A percentile compares a stretch with the other conserved stretches of the same genome.
Evolutionary conservation across 2,329 filamentous ascomycete species (phyloP).

Genomic region (Paraphaeosphaeria sporulosa): DNA sequence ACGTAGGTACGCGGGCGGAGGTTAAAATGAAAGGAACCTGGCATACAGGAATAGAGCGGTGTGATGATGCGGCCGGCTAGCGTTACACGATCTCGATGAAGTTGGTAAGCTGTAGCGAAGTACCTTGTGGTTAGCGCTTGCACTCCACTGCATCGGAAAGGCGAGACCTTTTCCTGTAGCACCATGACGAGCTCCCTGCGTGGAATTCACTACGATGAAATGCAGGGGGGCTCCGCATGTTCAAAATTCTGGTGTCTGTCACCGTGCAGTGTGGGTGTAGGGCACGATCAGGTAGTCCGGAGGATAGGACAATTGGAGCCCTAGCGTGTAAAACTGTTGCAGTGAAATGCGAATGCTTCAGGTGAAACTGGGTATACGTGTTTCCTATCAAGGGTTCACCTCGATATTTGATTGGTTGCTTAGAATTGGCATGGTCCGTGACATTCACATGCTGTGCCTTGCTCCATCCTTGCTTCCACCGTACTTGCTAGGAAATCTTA

Average conservation of each 20-base stretch:
- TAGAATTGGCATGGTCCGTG: neutral
- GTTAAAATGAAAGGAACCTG: neutral
- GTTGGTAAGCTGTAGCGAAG: neutral
- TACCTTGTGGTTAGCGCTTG: neutral
- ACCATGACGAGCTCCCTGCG: neutral
- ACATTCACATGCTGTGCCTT: neutral
- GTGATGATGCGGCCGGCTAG: neutral
- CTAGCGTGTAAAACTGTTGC: neutral
- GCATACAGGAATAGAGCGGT: neutral
- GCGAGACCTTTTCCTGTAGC: neutral
- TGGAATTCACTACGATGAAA: too few relatives aligned
- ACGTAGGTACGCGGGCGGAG: neutral
- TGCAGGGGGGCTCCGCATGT: too few relatives aligned
- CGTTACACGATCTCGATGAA: neutral
- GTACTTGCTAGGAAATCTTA: constrained; percentile 16
- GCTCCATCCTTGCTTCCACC: neutral
- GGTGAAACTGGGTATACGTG: neutral
- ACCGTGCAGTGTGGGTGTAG: too few relatives aligned
- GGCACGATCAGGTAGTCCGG: neutral
- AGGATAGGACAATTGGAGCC: neutral
- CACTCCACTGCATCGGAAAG: neutral
- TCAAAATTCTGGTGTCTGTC: too few relatives aligned
- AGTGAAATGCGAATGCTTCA: neutral
- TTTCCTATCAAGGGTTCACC: neutral
- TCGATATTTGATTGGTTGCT: neutral